These are phyloP conservation scores for Chalciporus chontae DNA, from an alignment of 768 basidiomycete species.

Conservation along the genomic window DNA sequence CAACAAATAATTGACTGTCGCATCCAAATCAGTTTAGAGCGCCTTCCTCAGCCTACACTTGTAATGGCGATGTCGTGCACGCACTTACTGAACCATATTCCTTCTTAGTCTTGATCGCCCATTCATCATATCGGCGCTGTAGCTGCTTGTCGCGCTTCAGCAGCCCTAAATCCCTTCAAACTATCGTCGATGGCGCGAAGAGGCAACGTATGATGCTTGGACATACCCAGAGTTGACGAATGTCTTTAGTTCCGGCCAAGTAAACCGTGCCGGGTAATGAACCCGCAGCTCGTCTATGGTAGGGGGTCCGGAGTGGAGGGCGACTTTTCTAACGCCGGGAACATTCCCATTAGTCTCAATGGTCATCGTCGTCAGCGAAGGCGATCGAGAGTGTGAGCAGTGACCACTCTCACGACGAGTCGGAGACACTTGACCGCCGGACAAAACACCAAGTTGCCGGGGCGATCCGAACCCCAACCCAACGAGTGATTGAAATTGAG, in stretches of 20 bases:
- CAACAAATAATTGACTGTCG: constrained; percentile 66
- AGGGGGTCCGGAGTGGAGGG: constrained; percentile 57
- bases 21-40: background rate
- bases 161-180: constrained; percentile 70
- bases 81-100: constrained; percentile 66
- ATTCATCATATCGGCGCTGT: constrained; percentile 63
- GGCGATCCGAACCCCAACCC: background rate
- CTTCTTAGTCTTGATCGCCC: constrained; percentile 50
- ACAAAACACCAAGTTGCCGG: background rate
- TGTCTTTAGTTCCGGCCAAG: constrained; percentile 70
- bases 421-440: no score
- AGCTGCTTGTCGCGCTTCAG: constrained; percentile 70
- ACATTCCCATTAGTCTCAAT: constrained; percentile 8
- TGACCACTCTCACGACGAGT: no score
- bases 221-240: constrained; percentile 77
- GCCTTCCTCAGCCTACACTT: background rate
- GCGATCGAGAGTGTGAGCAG: background rate
- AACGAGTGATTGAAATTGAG: background rate
- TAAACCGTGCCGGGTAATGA: constrained; percentile 73
- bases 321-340: constrained; percentile 23
- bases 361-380: constrained; percentile 11
- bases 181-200: background rate
- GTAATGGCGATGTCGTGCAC: constrained; percentile 16
- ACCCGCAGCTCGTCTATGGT: constrained; percentile 62
- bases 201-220: background rate